phyloP scores from a whole-genome alignment of 306 rosid species.

The Mimosa bimucronata region DNA sequence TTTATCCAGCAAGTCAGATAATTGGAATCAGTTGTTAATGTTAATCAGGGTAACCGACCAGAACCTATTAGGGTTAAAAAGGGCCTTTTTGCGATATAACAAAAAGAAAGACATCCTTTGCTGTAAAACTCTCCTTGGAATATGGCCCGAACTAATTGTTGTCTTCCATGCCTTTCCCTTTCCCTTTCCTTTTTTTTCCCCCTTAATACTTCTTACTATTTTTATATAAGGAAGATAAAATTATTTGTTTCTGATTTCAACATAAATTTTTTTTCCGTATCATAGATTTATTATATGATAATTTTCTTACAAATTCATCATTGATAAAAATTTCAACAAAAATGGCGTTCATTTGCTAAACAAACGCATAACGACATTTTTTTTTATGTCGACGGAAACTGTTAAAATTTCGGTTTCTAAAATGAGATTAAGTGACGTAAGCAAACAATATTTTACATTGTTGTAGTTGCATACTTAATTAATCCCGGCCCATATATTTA shows the following conservation, averaged over 20 bases:
- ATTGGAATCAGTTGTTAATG: neutral
- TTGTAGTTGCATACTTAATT: neutral
- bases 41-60: conserved; percentile 43
- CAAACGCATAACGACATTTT: neutral
- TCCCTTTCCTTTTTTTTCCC: conserved; percentile 16
- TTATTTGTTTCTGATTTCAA: neutral
- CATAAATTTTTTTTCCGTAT: neutral
- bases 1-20: neutral
- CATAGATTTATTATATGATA: neutral
- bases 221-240: too few species aligned
- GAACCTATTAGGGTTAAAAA: conserved; percentile 50
- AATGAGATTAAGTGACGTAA: conserved; percentile 13
- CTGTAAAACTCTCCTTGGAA: conserved; percentile 59
- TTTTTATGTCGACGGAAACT: neutral
- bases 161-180: conserved; percentile 32
- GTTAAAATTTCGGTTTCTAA: neutral
- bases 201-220: neutral
- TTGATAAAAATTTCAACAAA: neutral
- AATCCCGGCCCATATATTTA: neutral
- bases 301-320: neutral
- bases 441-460: neutral
- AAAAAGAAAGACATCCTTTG: conserved; percentile 58
- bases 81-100: conserved; percentile 62
- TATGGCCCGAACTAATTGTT: conserved; percentile 53
- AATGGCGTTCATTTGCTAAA: neutral